A percentile compares a stretch with the other conserved stretches of the same genome.
phyloP scores from a whole-genome alignment of 306 rosid genomes.

The Trifolium dubium region DNA sequence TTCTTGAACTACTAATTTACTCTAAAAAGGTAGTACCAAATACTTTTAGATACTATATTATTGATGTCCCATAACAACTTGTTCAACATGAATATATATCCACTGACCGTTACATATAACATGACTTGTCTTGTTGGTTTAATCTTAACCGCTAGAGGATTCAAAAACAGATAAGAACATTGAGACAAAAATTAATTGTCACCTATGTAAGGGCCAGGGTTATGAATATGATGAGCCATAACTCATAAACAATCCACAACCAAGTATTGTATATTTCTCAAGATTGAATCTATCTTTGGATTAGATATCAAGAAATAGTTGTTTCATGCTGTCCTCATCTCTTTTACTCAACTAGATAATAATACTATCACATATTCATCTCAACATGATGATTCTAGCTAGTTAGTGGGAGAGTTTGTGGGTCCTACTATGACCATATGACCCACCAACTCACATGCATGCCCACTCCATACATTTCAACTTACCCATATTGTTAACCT shows the following conservation, averaged over 20 bases:
- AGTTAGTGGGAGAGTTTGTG: conserved; percentile 42
- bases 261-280: conserved; percentile 30
- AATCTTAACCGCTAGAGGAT: conserved; percentile 39
- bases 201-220: conserved; percentile 1
- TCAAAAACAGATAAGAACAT: conserved; percentile 38
- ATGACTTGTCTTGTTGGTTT: conserved; percentile 41
- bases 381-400: conserved; percentile 58
- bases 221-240: conserved; percentile 29
- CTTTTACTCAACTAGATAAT: conserved; percentile 54
- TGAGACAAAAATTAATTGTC: conserved; percentile 12
- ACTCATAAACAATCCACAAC: conserved; percentile 39
- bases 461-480: conserved; percentile 51
- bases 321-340: conserved; percentile 61
- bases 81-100: conserved; percentile 37
- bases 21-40: conserved; percentile 34
- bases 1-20: background rate
- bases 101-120: conserved; percentile 33
- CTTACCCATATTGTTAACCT: conserved; percentile 17
- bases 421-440: conserved; percentile 54
- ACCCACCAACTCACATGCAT: conserved; percentile 87
- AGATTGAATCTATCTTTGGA: conserved; percentile 54
- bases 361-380: background rate
- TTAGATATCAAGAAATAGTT: conserved; percentile 44
- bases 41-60: conserved; percentile 1
- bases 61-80: conserved; percentile 36